Base-by-base conservation (phyloP, 305 asterid genomes). In the Fraxinus angustifolia region DNA sequence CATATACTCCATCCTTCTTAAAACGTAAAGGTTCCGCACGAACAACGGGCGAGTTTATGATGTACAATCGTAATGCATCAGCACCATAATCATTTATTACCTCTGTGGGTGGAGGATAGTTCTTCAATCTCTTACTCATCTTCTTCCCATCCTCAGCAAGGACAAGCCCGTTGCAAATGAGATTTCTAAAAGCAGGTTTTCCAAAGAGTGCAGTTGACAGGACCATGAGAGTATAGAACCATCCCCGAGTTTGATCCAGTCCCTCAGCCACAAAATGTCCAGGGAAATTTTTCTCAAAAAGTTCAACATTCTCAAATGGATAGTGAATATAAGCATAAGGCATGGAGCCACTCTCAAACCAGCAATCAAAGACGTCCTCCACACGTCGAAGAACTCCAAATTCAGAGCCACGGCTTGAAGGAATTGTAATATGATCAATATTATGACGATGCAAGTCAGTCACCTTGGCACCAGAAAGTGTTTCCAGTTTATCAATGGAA, bases 271-370 rank as follows among this genome's bases (percentile, higher is more conserved):
- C 99, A 60, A 96, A 96, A 93, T 96, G 93, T 16, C 99, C 97
- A 14, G 98, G 99, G 81, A 96, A 94, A 83, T 96, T 96, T 75
- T 91, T 94, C 84, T 96, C 95, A 80, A 96, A 96, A 33, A 94
- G 92, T 67, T 93, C 95, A 30, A 83, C 91, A 85, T 96, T 96
- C 87, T 96, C 99, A 83, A 96, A 96, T 16, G 99, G 99, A 84
- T 96, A 96, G 82, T 96, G 99, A 79, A 96, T 93, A 81, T 96
- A 94, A 11, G 98, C 99, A 84, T 94, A 94, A 75, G 99, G 99
- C 99, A 96, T 96, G 70, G 99, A 96, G 36, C 98, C 99, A 86
- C 99, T 96, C 91, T 96, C 99, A 83, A 96, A 96, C 99, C 99
- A 96, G 88, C 99, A 96, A 83, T 96, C 99, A 40, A 96, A 96